These are phyloP conservation scores for Colletotrichum liriopes DNA, from an alignment of 2,329 filamentous ascomycete species.

Conservation along the genomic window DNA sequence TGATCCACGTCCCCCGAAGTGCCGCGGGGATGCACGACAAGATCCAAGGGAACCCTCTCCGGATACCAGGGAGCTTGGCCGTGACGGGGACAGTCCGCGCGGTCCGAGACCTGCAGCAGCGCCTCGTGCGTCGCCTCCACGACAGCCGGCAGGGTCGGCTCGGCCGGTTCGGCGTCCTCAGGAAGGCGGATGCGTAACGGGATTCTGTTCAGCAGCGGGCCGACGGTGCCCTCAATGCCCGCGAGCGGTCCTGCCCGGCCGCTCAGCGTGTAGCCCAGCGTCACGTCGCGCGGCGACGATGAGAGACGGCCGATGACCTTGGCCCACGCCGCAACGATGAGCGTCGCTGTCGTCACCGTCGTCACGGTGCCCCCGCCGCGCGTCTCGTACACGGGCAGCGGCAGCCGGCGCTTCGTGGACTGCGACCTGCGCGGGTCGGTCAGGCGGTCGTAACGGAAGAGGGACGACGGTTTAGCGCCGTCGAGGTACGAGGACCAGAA, in stretches of 20 bases:
- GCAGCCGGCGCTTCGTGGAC: neutral
- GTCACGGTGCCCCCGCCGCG: neutral
- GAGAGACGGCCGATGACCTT: neutral
- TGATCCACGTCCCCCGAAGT: neutral
- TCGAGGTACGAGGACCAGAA: constrained; percentile 1
- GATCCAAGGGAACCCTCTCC: neutral
- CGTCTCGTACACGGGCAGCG: neutral
- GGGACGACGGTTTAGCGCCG: neutral
- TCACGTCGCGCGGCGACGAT: neutral
- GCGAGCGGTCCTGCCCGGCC: neutral
- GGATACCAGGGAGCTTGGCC: neutral
- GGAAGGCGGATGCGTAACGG: neutral
- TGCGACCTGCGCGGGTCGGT: neutral
- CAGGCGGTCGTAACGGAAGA: neutral
- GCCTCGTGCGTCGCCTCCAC: neutral
- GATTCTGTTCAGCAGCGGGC: neutral
- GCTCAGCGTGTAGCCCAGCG: neutral
- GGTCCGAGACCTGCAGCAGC: neutral
- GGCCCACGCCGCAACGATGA: constrained; percentile 1
- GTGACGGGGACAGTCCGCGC: neutral
- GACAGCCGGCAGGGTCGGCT: neutral
- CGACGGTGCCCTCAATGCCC: neutral
- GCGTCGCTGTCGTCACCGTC: neutral
- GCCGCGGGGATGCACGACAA: neutral
- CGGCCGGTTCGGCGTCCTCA: neutral